phyloP scores from a whole-genome alignment of 345 rosid species.

The Boechera stricta region DNA sequence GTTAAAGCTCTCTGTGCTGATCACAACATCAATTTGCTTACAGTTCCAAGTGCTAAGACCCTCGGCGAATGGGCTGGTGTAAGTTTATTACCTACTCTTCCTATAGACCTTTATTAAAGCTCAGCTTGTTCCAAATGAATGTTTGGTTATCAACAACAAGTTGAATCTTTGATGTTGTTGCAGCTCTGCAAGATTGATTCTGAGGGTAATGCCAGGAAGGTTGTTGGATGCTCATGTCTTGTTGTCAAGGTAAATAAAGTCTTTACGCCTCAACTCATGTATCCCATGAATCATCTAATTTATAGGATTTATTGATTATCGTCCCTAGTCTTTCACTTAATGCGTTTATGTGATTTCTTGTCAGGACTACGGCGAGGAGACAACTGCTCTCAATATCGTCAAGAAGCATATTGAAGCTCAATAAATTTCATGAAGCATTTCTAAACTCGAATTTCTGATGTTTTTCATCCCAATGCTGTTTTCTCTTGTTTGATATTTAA shows the following conservation, averaged over 20 bases:
- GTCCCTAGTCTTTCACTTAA: not conserved
- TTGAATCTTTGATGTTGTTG: constrained; percentile 3
- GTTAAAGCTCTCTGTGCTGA: constrained; percentile 85
- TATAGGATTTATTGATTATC: not conserved
- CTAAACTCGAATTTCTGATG: constrained; percentile 25
- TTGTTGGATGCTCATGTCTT: constrained; percentile 84
- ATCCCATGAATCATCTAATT: not conserved
- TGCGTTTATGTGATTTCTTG: not conserved
- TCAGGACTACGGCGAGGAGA: constrained; percentile 51
- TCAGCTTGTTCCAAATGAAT: not conserved
- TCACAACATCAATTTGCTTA: constrained; percentile 66
- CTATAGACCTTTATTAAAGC: not conserved
- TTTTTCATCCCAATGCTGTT: constrained; percentile 28
- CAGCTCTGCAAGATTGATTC: constrained; percentile 91
- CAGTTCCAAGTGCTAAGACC: constrained; percentile 82
- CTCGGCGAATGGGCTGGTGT: constrained; percentile 97
- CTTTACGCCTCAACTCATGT: not conserved
- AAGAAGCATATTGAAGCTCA: constrained; percentile 46
- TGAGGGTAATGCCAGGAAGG: constrained; percentile 87
- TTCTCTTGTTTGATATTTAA: constrained; percentile 38
- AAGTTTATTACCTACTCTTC: constrained; percentile 42
- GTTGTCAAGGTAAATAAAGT: constrained; percentile 69
- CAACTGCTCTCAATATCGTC: constrained; percentile 45
- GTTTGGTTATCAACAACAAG: not conserved
- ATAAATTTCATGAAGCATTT: constrained; percentile 28